Evolutionary conservation across 2,329 filamentous ascomycete species (phyloP).

Genomic region (Paecilomyces fulvus): DNA sequence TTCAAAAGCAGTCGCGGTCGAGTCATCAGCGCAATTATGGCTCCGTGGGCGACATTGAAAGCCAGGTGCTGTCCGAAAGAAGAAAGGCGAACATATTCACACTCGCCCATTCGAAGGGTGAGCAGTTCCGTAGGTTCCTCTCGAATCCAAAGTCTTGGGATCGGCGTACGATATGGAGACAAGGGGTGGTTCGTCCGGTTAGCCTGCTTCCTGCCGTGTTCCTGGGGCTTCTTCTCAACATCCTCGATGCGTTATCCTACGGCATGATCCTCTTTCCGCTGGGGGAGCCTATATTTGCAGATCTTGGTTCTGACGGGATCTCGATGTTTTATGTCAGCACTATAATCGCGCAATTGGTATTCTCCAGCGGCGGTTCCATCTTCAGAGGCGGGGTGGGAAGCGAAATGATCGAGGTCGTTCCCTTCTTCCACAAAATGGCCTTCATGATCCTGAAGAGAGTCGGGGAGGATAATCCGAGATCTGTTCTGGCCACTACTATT

Average conservation of each 20-base stretch:
- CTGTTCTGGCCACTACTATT: slow-evolving; percentile 89
- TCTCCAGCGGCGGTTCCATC: slow-evolving; percentile 72
- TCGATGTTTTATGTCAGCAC: slow-evolving; percentile 99
- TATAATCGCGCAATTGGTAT: slow-evolving; percentile 85
- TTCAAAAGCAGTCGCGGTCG: slow-evolving; percentile 19
- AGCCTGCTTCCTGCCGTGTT: slow-evolving; percentile 76
- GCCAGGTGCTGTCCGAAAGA: slow-evolving; percentile 11
- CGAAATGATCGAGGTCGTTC: slow-evolving; percentile 97
- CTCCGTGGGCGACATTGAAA: slow-evolving; percentile 22
- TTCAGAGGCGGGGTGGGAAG: slow-evolving; percentile 90
- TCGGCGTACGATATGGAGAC: slow-evolving; percentile 54
- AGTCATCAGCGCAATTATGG: slow-evolving; percentile 24
- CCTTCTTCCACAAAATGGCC: slow-evolving; percentile 98
- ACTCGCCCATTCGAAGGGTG: slow-evolving; percentile 11
- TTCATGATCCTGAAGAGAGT: slow-evolving; percentile 72
- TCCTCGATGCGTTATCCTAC: slow-evolving; percentile 90
- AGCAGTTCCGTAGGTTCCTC: slow-evolving; percentile 24
- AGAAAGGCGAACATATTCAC: slow-evolving; percentile 8
- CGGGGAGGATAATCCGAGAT: slow-evolving; percentile 70
- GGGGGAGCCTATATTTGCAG: slow-evolving; percentile 74
- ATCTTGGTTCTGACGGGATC: slow-evolving; percentile 84
- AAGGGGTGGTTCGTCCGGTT: slow-evolving; percentile 57
- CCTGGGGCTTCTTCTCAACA: slow-evolving; percentile 80
- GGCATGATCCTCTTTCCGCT: slow-evolving; percentile 95
- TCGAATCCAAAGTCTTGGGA: slow-evolving; percentile 66